Evolutionary conservation across 1,284 basidiomycete genomes (phyloP).

Genomic region (Tausonia pullulans): DNA sequence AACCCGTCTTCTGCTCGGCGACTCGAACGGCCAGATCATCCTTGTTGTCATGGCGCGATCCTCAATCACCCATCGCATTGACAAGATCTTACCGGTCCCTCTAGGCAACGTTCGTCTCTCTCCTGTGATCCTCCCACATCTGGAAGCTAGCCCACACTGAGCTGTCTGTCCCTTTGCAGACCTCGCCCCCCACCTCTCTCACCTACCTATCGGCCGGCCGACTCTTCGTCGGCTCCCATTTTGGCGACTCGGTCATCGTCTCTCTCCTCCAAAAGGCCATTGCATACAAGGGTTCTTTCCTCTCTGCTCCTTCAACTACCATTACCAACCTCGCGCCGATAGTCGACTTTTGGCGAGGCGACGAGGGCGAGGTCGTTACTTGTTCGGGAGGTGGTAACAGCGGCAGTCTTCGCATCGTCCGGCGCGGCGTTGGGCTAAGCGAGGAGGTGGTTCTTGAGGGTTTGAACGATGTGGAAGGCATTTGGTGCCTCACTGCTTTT

Average conservation of each 20-base stretch:
- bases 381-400: constrained; percentile 75
- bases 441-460: constrained; percentile 54
- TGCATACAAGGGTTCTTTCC: constrained; percentile 6
- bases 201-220: constrained; percentile 62
- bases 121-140: constrained; percentile 1
- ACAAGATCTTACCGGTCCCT: constrained; percentile 2
- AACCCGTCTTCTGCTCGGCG: constrained; percentile 13
- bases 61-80: constrained; percentile 11
- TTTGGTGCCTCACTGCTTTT: constrained; percentile 51
- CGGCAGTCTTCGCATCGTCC: constrained; percentile 68
- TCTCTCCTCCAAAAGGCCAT: constrained; percentile 40
- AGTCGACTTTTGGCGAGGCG: constrained; percentile 63
- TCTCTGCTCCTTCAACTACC: constrained; percentile 38
- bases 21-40: constrained; percentile 15
- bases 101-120: constrained; percentile 7
- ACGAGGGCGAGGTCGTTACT: constrained; percentile 72
- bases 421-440: constrained; percentile 74
- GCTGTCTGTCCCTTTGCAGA: constrained; percentile 36
- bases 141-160: no score
- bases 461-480: constrained; percentile 44
- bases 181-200: constrained; percentile 61
- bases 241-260: constrained; percentile 69
- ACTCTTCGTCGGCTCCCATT: constrained; percentile 72
- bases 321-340: constrained; percentile 81
- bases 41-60: constrained; percentile 17